Base-by-base conservation (phyloP, 805 yeast genomes). In the Candida golubevii region DNA sequence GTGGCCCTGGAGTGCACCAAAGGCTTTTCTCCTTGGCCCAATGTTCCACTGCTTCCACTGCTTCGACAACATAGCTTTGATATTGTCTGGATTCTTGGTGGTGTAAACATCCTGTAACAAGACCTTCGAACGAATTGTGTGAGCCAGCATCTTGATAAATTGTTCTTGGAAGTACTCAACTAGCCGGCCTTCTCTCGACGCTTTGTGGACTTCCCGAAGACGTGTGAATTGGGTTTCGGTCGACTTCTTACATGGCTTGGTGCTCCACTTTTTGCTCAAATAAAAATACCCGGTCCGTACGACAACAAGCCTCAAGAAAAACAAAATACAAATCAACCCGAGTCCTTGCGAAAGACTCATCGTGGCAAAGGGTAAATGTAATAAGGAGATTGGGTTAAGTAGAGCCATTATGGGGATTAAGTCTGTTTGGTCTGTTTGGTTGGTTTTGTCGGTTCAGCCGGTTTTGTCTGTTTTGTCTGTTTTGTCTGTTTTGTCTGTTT, bases 1-100 rank as follows among this genome's bases (percentile, higher is more conserved):
- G 8, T 42, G 35, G 2, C 53, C 53, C 27, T 47, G 38, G 7
- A 49, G 35, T 10, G 53, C 50, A 26, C 41, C 26, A 23, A 47
- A 44, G 4, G 47, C 47, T 12, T 33, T 11, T 10, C 31, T 46
- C 3, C 53, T 28, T 11, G 41, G 32, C 11, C 53, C 53, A 13
- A 49, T 35, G 26, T 32, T 26, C 36, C 38, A 49, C n/a, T 47
- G 46, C 3, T 42, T 33, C n/a, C 30, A 39, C 12, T 49, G 36
- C 28, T 39, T 41, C n/a, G 47, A 38, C 33, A 49, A 37, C 23
- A 47, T 34, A 11, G 44, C 36, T 31, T 49, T 49, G 23, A 49
- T 34, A 23, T 47, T 47, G 8, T 39, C 38, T 7, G 48, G 45
- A 27, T 44, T 47, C 26, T 30, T 28, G 9, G 53, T 44, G 14